A percentile compares a stretch with the other conserved stretches of the same genome.
These are phyloP conservation scores for Antitrichia curtipendula DNA, from an alignment of 225 moss, liverwort and hornwort genomes.

Conservation along the genomic window DNA sequence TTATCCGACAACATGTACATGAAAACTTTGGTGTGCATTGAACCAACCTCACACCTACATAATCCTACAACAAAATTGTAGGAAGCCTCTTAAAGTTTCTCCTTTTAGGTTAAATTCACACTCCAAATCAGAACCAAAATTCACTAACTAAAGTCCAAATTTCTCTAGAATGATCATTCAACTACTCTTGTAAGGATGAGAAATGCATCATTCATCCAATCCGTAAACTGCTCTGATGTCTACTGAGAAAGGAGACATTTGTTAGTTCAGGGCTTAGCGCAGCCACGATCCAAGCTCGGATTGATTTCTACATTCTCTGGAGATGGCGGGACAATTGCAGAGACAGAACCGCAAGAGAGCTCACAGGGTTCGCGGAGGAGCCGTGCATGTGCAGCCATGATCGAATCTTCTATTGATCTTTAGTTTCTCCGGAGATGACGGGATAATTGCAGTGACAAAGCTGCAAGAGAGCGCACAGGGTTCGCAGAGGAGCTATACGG, in stretches of 20 bases:
- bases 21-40: neutral
- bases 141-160: neutral
- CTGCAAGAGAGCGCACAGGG: neutral
- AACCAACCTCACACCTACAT: neutral
- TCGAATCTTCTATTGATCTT: neutral
- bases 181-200: neutral
- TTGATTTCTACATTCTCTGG: neutral
- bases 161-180: neutral
- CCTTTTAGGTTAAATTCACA: neutral
- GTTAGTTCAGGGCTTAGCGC: neutral
- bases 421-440: neutral
- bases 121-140: neutral
- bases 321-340: neutral
- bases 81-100: neutral
- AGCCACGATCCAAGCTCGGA: neutral
- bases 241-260: neutral
- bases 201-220: neutral
- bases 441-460: neutral
- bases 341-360: neutral
- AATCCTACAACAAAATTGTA: neutral
- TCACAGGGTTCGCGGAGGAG: neutral
- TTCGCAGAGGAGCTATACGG: slow-evolving; percentile 6
- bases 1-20: neutral
- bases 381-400: neutral
- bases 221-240: neutral